These are phyloP conservation scores for Stachybotrys chartarum DNA, from an alignment of 2,329 filamentous ascomycete species.

Conservation along the genomic window DNA sequence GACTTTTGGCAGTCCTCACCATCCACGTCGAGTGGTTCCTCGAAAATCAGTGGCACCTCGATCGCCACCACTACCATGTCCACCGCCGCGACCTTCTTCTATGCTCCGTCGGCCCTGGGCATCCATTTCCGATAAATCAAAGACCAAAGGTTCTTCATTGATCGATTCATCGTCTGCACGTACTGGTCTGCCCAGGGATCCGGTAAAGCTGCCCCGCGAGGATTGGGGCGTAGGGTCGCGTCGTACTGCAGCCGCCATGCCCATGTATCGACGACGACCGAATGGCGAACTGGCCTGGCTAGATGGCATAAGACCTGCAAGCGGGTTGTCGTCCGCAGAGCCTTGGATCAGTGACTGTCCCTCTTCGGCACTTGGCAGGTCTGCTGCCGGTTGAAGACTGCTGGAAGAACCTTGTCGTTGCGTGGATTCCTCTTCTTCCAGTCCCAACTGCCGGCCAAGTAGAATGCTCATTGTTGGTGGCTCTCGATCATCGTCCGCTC, in stretches of 20 bases:
- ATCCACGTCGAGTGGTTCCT: slow-evolving; percentile 27
- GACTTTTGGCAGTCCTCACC: slow-evolving; percentile 14
- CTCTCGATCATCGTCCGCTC: slow-evolving; percentile 57
- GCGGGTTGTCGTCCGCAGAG: slow-evolving; percentile 38
- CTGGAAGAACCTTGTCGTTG: neutral
- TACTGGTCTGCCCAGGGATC: slow-evolving; percentile 28
- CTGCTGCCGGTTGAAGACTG: slow-evolving; percentile 33
- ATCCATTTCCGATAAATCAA: slow-evolving; percentile 67
- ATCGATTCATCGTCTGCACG: slow-evolving; percentile 41
- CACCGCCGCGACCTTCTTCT: slow-evolving; percentile 41
- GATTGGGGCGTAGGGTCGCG: slow-evolving; percentile 37
- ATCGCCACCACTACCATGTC: slow-evolving; percentile 31
- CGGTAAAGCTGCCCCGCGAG: slow-evolving; percentile 37
- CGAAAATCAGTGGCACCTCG: slow-evolving; percentile 31
- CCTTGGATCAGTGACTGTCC: slow-evolving; percentile 32
- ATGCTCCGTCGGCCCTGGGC: slow-evolving; percentile 50
- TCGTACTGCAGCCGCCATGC: slow-evolving; percentile 28
- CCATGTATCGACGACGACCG: slow-evolving; percentile 38
- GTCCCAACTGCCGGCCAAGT: slow-evolving; percentile 35
- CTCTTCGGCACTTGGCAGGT: slow-evolving; percentile 30
- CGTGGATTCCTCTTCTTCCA: slow-evolving; percentile 21
- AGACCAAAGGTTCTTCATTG: slow-evolving; percentile 64
- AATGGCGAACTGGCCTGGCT: slow-evolving; percentile 36
- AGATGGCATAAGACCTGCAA: slow-evolving; percentile 33
- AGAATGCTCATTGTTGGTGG: slow-evolving; percentile 59